Evolutionary conservation across 805 yeast genomes (phyloP).

Genomic region (Huiozyma naganishii): DNA sequence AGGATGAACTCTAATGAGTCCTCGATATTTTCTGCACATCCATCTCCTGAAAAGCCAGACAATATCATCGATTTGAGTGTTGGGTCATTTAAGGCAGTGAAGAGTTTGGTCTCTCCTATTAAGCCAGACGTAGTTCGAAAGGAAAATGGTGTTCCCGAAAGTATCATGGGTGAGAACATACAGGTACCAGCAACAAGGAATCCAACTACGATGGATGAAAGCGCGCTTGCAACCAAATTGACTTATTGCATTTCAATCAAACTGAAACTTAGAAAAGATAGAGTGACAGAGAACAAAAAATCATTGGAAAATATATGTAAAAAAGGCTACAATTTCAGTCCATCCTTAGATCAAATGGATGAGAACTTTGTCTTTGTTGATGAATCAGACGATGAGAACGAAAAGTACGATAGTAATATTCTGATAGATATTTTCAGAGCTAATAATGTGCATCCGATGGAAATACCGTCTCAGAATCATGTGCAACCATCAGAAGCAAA

Average conservation of each 20-base stretch:
- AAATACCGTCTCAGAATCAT: too few relatives aligned
- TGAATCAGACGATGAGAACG: slow-evolving; percentile 1
- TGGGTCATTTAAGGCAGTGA: slow-evolving; percentile 22
- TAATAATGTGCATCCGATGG: too few relatives aligned
- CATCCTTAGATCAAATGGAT: neutral
- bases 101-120: slow-evolving; percentile 21
- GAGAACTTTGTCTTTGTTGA: neutral
- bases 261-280: too few relatives aligned
- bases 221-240: neutral
- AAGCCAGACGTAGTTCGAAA: slow-evolving; percentile 4
- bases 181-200: slow-evolving; percentile 27
- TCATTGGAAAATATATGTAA: neutral
- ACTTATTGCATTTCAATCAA: neutral
- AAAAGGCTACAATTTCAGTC: neutral
- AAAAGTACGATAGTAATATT: neutral
- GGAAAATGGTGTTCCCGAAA: neutral
- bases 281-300: too few relatives aligned
- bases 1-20: neutral
- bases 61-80: slow-evolving; percentile 12
- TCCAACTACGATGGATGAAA: slow-evolving; percentile 7
- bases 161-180: slow-evolving; percentile 1
- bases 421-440: neutral
- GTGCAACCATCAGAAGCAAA: too few relatives aligned
- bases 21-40: neutral
- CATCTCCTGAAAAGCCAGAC: neutral